Percentiles rank a stretch among this genome's conserved stretches.
Conservation (phyloP, 352 stramenopile species). For the Globisporangium cederbergense region DNA sequence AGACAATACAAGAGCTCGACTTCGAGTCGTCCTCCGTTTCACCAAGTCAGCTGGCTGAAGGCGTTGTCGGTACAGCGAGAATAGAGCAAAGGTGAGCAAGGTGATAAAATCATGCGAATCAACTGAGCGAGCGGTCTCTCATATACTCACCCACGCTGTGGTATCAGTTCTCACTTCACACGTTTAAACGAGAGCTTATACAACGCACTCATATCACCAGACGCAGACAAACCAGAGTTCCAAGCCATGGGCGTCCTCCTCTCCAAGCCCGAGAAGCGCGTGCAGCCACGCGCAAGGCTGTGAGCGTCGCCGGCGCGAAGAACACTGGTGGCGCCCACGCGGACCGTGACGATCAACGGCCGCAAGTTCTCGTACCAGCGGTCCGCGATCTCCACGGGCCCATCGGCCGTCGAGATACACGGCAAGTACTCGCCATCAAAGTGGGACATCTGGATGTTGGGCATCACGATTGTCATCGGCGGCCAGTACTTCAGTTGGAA, state of each 20-base stretch:
- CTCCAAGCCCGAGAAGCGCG: not conserved
- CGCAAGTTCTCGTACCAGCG: constrained; percentile 3
- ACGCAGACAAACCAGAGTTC: too few species aligned
- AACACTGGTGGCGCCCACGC: not conserved
- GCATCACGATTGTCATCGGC: constrained; percentile 30
- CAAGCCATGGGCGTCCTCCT: not conserved
- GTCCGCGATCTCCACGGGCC: not conserved
- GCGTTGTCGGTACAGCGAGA: too few species aligned
- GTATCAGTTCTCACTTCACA: too few species aligned
- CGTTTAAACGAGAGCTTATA: too few species aligned
- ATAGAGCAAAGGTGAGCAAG: too few species aligned
- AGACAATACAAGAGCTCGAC: too few species aligned
- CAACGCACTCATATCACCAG: too few species aligned
- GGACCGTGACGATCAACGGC: not conserved
- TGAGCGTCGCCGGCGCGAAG: not conserved
- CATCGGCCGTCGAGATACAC: not conserved
- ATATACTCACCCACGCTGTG: too few species aligned
- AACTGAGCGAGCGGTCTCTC: too few species aligned
- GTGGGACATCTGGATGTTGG: constrained; percentile 49
- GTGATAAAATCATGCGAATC: too few species aligned
- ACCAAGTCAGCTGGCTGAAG: too few species aligned
- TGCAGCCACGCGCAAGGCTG: not conserved
- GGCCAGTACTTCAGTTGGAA: constrained; percentile 40
- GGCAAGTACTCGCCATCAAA: constrained; percentile 1
- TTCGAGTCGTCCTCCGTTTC: too few species aligned